A percentile compares a stretch with the other conserved stretches of the same genome.
Evolutionary conservation across 805 yeast species (phyloP).

Genomic region (Grigorovia yakushimaensis): DNA sequence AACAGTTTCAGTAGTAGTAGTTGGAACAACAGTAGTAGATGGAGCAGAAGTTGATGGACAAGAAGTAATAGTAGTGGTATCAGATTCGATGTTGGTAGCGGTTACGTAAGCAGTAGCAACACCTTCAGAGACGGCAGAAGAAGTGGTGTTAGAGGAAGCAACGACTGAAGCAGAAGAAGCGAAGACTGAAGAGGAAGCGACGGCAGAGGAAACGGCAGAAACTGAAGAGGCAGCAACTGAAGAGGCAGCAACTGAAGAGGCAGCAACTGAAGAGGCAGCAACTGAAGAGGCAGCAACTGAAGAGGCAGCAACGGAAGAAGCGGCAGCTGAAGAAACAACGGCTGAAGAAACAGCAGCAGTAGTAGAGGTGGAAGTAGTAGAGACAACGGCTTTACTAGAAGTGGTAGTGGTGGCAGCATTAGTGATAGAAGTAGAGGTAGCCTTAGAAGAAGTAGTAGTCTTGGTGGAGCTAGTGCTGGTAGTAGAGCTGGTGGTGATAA

Average conservation of each 20-base stretch:
- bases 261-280: neutral
- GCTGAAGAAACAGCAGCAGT: neutral
- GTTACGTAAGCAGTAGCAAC: neutral
- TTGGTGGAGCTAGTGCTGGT: neutral
- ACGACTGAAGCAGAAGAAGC: neutral
- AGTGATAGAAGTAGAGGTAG: neutral
- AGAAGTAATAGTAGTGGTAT: slow-evolving; percentile 1
- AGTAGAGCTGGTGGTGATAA: neutral
- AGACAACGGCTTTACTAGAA: neutral
- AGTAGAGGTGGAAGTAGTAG: neutral
- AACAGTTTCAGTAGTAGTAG: slow-evolving; percentile 5
- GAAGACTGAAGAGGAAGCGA: neutral
- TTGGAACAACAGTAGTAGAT: neutral
- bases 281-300: slow-evolving; percentile 1
- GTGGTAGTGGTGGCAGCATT: neutral
- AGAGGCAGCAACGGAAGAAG: slow-evolving; percentile 2
- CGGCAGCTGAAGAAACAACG: neutral
- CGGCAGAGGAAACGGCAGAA: neutral
- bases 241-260: neutral
- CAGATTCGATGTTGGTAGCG: neutral
- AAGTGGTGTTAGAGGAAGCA: neutral
- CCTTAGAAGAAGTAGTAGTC: neutral
- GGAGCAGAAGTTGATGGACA: slow-evolving; percentile 1
- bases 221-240: slow-evolving; percentile 2
- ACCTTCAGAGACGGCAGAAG: neutral